Percentiles rank a stretch among this genome's conserved stretches.
Evolutionary conservation across 2,329 filamentous ascomycete species (phyloP).

Genomic region (Trichoderma semiorbis): DNA sequence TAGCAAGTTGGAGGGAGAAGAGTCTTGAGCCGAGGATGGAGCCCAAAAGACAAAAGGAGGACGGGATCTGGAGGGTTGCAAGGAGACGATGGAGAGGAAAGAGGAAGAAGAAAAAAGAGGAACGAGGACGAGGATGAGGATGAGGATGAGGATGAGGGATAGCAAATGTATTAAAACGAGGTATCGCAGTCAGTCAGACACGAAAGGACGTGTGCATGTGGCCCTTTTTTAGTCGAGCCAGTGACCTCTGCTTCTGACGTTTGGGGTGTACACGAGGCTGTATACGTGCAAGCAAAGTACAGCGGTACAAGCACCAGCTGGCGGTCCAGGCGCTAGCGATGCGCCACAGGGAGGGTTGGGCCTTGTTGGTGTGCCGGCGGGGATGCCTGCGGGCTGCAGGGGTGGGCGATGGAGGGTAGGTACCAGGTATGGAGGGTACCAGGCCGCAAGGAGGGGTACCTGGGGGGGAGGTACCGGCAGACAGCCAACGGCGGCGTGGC

Average conservation of each 20-base stretch:
- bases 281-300: neutral
- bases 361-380: slow-evolving; percentile 11
- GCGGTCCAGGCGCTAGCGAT: slow-evolving; percentile 23
- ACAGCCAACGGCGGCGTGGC: slow-evolving; percentile 7
- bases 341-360: slow-evolving; percentile 13
- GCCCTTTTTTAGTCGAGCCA: slow-evolving; percentile 26
- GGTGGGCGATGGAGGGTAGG: slow-evolving; percentile 5
- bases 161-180: slow-evolving; percentile 16
- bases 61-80: neutral
- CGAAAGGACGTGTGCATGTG: slow-evolving; percentile 31
- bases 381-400: slow-evolving; percentile 19
- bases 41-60: neutral
- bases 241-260: slow-evolving; percentile 37
- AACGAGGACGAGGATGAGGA: neutral
- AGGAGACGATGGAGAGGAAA: neutral
- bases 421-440: neutral
- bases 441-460: neutral
- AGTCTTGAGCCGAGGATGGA: neutral
- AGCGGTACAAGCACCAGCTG: neutral
- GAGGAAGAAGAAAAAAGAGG: neutral
- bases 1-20: neutral
- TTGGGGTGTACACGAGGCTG: slow-evolving; percentile 41
- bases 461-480: slow-evolving; percentile 4
- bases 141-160: slow-evolving; percentile 10
- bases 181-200: slow-evolving; percentile 25